Conservation (phyloP, 2,329 filamentous ascomycete genomes). For the Venturiaceae sp. region DNA sequence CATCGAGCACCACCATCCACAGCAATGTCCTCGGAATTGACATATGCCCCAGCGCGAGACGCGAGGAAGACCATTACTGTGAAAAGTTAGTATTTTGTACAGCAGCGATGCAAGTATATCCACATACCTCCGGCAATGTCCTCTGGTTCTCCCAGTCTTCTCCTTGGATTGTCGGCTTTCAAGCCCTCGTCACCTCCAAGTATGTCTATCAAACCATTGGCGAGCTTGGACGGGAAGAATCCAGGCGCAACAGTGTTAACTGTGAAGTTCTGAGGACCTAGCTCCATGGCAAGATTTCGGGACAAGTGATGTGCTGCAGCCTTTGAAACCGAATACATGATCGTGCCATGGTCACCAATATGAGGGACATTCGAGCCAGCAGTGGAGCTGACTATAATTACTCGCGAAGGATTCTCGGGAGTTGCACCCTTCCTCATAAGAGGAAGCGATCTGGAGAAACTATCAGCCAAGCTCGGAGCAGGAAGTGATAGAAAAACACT, state of each 20-base stretch:
- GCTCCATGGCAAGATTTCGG: constrained; percentile 28
- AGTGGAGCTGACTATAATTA: constrained; percentile 26
- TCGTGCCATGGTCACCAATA: constrained; percentile 26
- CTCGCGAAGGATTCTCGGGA: constrained; percentile 22
- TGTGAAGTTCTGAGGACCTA: constrained; percentile 28
- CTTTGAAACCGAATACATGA: constrained; percentile 30
- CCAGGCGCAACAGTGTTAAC: constrained; percentile 29
- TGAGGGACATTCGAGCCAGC: constrained; percentile 27
- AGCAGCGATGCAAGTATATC: neutral
- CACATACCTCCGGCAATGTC: constrained; percentile 22
- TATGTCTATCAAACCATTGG: constrained; percentile 26
- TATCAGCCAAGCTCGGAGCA: neutral
- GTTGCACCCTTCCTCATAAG: constrained; percentile 24
- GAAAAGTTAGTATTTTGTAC: neutral
- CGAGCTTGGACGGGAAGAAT: constrained; percentile 28
- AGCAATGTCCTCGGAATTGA: constrained; percentile 9
- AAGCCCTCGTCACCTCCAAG: constrained; percentile 31
- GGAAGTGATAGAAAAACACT: constrained; percentile 2
- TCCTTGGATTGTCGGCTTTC: constrained; percentile 20
- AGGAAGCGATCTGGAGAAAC: constrained; percentile 19
- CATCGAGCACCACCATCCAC: constrained; percentile 9
- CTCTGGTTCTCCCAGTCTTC: constrained; percentile 22
- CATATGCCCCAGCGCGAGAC: constrained; percentile 7
- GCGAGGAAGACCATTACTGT: constrained; percentile 22
- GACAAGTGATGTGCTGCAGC: constrained; percentile 28